Percentiles rank a stretch among this genome's conserved stretches.
Evolutionary conservation across 202 grass and related monocot genomes (phyloP).

Genomic region (Saccharum hybrid): DNA sequence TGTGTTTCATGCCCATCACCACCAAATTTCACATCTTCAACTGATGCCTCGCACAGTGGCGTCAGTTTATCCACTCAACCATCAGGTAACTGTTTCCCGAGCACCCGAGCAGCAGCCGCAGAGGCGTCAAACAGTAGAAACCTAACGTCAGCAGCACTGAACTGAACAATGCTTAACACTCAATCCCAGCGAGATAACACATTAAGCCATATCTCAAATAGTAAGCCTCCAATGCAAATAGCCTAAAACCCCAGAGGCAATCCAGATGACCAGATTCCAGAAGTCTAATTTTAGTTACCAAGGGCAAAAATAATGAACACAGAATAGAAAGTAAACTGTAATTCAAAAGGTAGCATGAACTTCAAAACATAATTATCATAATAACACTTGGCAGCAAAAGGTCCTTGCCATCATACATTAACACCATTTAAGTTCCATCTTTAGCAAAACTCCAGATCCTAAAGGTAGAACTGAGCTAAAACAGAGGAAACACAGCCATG

Average conservation of each 20-base stretch:
- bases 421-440: constrained; percentile 22
- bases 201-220: background rate
- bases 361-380: background rate
- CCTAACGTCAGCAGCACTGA: background rate
- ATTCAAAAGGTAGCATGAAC: background rate
- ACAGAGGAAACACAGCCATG: constrained; percentile 14
- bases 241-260: background rate
- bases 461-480: constrained; percentile 14
- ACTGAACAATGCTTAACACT: background rate
- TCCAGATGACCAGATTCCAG: background rate
- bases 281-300: background rate
- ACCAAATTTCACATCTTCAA: no score
- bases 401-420: constrained; percentile 8
- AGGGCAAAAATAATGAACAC: background rate
- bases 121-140: background rate
- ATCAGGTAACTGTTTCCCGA: no score
- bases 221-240: background rate
- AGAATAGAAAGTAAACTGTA: background rate
- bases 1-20: background rate
- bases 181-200: background rate
- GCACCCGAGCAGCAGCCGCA: background rate
- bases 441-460: constrained; percentile 23
- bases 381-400: constrained; percentile 2
- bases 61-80: background rate
- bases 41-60: background rate